phyloP scores from a whole-genome alignment of 163 green algal genomes.

The Scenedesmus sp. region DNA sequence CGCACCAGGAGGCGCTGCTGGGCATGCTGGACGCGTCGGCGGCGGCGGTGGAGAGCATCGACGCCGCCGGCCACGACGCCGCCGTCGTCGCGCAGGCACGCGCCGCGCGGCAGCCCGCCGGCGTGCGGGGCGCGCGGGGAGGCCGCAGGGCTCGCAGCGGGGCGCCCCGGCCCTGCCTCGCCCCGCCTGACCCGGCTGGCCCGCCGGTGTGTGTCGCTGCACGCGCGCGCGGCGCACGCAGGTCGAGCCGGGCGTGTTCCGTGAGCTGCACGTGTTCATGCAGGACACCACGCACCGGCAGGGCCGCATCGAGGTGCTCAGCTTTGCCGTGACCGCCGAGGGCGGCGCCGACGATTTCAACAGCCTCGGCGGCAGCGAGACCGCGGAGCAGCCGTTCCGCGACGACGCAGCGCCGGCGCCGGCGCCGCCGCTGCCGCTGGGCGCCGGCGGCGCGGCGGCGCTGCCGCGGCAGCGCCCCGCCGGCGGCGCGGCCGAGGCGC shows the following conservation, averaged over 20 bases:
- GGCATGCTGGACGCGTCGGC: slow-evolving; percentile 53
- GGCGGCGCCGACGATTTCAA: slow-evolving; percentile 49
- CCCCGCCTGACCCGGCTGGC: too few relatives aligned
- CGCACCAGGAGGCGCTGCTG: slow-evolving; percentile 58
- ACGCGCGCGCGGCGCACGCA: slow-evolving; percentile 37
- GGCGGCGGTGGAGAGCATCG: slow-evolving; percentile 12
- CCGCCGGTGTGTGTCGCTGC: not conserved
- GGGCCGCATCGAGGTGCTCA: slow-evolving; percentile 86
- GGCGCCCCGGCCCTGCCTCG: too few relatives aligned
- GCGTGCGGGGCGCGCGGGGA: not conserved
- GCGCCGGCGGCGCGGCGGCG: not conserved
- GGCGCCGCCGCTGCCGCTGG: not conserved
- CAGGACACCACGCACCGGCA: slow-evolving; percentile 57
- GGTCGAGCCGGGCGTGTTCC: slow-evolving; percentile 91
- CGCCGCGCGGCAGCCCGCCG: too few relatives aligned
- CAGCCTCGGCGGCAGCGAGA: slow-evolving; percentile 14
- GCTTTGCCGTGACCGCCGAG: slow-evolving; percentile 72
- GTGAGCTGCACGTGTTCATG: slow-evolving; percentile 82
- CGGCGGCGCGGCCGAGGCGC: not conserved
- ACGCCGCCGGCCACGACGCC: not conserved
- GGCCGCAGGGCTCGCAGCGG: not conserved
- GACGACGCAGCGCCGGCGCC: not conserved
- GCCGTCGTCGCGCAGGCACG: slow-evolving; percentile 18
- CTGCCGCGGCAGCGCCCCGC: slow-evolving; percentile 20
- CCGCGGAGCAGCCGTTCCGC: not conserved